A percentile compares a stretch with the other conserved stretches of the same genome.
Conservation (phyloP, 2,329 filamentous ascomycete species). For the Metarhizium robertsii region DNA sequence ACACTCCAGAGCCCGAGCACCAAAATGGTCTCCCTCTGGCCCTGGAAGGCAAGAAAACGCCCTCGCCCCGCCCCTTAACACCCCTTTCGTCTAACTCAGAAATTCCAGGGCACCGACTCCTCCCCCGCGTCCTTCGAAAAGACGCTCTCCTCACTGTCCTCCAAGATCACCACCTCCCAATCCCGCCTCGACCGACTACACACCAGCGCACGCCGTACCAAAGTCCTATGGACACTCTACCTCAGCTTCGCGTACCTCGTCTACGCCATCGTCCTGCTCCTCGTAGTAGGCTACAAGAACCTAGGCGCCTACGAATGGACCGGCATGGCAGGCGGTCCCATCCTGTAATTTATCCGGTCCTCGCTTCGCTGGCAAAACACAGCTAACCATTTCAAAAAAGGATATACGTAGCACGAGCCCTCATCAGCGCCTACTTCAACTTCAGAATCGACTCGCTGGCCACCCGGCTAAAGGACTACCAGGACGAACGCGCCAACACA, state of each 20-base stretch:
- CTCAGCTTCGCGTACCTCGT: slow-evolving; percentile 84
- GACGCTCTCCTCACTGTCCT: slow-evolving; percentile 69
- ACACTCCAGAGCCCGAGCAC: background rate
- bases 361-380: background rate
- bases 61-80: background rate
- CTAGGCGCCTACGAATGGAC: slow-evolving; percentile 72
- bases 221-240: slow-evolving; percentile 84
- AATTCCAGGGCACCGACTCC: slow-evolving; percentile 59
- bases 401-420: slow-evolving; percentile 67
- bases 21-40: slow-evolving; percentile 14
- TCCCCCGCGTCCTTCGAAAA: slow-evolving; percentile 93
- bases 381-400: slow-evolving; percentile 30
- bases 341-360: slow-evolving; percentile 46
- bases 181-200: slow-evolving; percentile 65
- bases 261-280: slow-evolving; percentile 67
- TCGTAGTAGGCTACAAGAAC: slow-evolving; percentile 77
- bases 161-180: slow-evolving; percentile 70
- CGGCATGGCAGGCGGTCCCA: slow-evolving; percentile 66
- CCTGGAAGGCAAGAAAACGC: slow-evolving; percentile 10
- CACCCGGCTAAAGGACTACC: slow-evolving; percentile 60
- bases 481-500: slow-evolving; percentile 72
- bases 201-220: slow-evolving; percentile 64
- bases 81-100: background rate
- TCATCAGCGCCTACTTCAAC: slow-evolving; percentile 63
- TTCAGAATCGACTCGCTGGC: slow-evolving; percentile 68